Percentiles rank a stretch among this genome's conserved stretches.
Evolutionary conservation across 2,329 filamentous ascomycete genomes (phyloP).

Genomic region (Zymoseptoria ardabiliae): DNA sequence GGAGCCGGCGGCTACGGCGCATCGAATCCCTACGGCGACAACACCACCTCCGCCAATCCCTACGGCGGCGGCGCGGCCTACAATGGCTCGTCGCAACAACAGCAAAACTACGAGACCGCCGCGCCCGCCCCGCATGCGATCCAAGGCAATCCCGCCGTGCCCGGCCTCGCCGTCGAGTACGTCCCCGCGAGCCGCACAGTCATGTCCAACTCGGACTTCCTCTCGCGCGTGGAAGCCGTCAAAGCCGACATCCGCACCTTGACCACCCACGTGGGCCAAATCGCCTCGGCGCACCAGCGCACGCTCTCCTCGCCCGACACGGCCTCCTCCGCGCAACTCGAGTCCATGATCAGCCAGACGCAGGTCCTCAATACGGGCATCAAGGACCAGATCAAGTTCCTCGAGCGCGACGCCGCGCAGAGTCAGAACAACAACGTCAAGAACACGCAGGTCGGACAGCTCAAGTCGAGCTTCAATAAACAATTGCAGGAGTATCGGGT

Average conservation of each 20-base stretch:
- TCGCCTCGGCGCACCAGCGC: slow-evolving; percentile 64
- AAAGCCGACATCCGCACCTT: slow-evolving; percentile 62
- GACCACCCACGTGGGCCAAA: slow-evolving; percentile 58
- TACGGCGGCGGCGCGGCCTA: slow-evolving; percentile 30
- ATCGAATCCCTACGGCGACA: slow-evolving; percentile 28
- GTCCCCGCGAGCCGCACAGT: slow-evolving; percentile 33
- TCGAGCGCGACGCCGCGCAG: slow-evolving; percentile 63
- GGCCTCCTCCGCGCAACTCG: slow-evolving; percentile 48
- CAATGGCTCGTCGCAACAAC: slow-evolving; percentile 21
- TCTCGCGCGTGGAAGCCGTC: slow-evolving; percentile 57
- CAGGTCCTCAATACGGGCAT: slow-evolving; percentile 67
- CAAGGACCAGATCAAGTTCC: slow-evolving; percentile 68
- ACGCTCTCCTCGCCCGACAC: slow-evolving; percentile 59
- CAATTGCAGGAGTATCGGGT: slow-evolving; percentile 63
- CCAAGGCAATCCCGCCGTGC: slow-evolving; percentile 45
- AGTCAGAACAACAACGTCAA: slow-evolving; percentile 60
- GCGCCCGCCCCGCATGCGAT: slow-evolving; percentile 13
- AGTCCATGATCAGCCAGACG: slow-evolving; percentile 61
- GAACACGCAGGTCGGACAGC: slow-evolving; percentile 58
- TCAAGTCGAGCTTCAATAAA: slow-evolving; percentile 66
- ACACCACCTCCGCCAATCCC: slow-evolving; percentile 27
- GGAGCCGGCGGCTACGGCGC: slow-evolving; percentile 35
- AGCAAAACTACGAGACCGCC: slow-evolving; percentile 4
- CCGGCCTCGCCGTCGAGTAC: slow-evolving; percentile 40
- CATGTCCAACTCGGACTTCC: slow-evolving; percentile 60